Base-by-base conservation (phyloP, 129 eudicot species). In the Pulicaria dysenterica region DNA sequence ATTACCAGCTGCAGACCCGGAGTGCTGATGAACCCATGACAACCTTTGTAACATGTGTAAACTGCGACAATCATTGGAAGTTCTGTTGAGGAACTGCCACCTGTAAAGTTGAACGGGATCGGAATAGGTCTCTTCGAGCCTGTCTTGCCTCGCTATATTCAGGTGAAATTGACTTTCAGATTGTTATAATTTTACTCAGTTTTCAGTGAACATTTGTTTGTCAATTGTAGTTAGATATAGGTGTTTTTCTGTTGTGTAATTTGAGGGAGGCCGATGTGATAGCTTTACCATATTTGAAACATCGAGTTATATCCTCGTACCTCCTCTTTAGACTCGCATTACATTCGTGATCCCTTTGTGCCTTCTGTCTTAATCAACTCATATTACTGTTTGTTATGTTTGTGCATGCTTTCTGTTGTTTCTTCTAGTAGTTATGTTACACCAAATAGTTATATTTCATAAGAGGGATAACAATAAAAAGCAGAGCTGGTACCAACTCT, bases 11-110 rank as follows among this genome's bases (percentile, higher is more conserved):
- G 88, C 98, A 92, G 82, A 92, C 98, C 14, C 73, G 98, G 56
- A 87, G 96, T 85, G 96, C 96, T 6, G 96, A 90, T 85, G 96
- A 87, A 73, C 98, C 98, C 11, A 92, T 92, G 98, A 92, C 96
- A 0, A 92, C 98, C 11, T 89, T 79, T 57, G 96, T 92, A 12
- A 92, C 95, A 0, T 92, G 98, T 62, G 96, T 89, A 16, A 89
- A 89, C 91, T 92, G 98, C 73, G 85, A 87, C 51, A 89, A 92
- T 49, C 97, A 82, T 53, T 92, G 96, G 96, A 92, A 88, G 87
- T 90, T 87, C 83, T 87, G 89, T 70, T 89, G 49, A 67, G 40
- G 56, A 67, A 48, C 59, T 80, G 51, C 8, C 17, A 9, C 14
- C 5, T 11, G 74, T 76, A 17, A 42, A 49, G 67, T 58, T 58